phyloP scores from a whole-genome alignment of 169 alveolate species.

The Theileria orientalis region DNA sequence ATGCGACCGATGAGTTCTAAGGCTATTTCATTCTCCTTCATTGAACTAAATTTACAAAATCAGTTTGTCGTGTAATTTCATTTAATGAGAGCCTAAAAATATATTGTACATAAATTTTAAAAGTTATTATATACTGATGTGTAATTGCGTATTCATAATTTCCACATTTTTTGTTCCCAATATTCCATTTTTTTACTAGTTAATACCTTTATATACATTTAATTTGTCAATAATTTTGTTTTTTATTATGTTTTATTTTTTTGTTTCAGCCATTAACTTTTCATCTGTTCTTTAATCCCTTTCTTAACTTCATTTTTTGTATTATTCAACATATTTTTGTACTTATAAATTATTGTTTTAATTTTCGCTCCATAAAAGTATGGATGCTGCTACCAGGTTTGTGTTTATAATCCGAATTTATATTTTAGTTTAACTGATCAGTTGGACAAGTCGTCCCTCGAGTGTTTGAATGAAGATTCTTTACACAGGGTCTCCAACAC shows the following conservation, averaged over 20 bases:
- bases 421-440: constrained; percentile 15
- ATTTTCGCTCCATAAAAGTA: background rate
- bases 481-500: constrained; percentile 11
- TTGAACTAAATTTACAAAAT: background rate
- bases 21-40: constrained; percentile 39
- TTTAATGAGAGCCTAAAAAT: background rate
- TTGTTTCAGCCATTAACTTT: too few relatives aligned
- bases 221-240: background rate
- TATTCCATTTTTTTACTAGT: background rate
- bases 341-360: background rate
- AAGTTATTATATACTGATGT: background rate
- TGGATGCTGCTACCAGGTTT: constrained; percentile 11
- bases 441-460: constrained; percentile 10
- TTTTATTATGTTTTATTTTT: background rate
- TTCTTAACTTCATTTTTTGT: background rate
- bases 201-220: background rate
- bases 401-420: background rate
- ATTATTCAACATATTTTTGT: background rate
- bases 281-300: background rate
- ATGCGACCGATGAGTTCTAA: constrained; percentile 36
- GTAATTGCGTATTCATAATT: background rate
- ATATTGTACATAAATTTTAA: background rate
- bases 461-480: constrained; percentile 31
- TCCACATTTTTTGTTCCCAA: background rate
- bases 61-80: background rate